These are phyloP conservation scores for Naganishia albida DNA, from an alignment of 1,284 basidiomycete genomes.

Conservation along the genomic window DNA sequence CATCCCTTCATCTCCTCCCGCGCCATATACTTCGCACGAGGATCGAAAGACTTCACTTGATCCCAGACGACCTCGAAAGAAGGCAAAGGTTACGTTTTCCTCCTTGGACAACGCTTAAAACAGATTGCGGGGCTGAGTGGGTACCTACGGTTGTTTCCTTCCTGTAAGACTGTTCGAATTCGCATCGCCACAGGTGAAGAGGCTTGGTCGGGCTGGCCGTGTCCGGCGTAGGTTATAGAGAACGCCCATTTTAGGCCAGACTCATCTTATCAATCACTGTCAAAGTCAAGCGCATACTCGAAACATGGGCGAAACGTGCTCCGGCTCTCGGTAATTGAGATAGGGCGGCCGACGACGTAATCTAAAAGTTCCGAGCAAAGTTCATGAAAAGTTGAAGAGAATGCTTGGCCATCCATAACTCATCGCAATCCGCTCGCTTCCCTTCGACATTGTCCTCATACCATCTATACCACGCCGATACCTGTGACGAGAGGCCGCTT, in stretches of 20 bases:
- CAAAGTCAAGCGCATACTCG: too few species aligned
- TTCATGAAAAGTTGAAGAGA: neutral
- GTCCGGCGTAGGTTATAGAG: too few species aligned
- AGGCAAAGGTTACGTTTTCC: neutral
- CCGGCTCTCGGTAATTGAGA: slow-evolving; percentile 14
- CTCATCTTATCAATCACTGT: too few species aligned
- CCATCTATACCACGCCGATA: neutral
- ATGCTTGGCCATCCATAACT: neutral
- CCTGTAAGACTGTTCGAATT: too few species aligned
- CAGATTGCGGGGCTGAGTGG: too few species aligned
- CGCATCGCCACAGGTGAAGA: too few species aligned
- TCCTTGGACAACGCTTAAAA: neutral
- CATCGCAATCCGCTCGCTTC: neutral
- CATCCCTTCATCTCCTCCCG: neutral
- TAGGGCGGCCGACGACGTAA: slow-evolving; percentile 2
- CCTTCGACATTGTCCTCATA: neutral
- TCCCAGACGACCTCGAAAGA: neutral
- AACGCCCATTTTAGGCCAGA: too few species aligned
- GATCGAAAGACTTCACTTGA: neutral
- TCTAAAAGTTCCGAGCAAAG: neutral
- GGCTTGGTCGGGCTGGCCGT: too few species aligned
- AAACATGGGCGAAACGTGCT: neutral
- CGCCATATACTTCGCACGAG: neutral
- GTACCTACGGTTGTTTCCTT: too few species aligned
- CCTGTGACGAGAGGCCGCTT: neutral